Conservation (phyloP, 352 stramenopile species). For the Phytophthora lateralis region DNA sequence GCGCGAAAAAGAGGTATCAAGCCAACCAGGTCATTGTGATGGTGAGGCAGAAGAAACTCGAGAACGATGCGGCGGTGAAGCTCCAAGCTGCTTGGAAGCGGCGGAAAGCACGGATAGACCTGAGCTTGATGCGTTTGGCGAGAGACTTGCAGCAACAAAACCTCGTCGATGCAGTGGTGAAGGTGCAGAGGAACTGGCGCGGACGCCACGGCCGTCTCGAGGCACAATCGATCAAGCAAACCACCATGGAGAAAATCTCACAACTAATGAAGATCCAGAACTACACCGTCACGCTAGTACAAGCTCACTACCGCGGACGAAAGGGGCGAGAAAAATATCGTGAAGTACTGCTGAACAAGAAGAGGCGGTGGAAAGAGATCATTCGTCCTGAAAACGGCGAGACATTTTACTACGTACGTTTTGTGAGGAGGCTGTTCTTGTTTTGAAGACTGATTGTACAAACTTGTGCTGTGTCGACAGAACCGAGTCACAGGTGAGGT, state of each 20-base stretch:
- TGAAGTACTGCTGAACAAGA: constrained; percentile 60
- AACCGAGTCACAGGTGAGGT: constrained; percentile 94
- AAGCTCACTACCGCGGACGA: constrained; percentile 74
- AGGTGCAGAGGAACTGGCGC: constrained; percentile 60
- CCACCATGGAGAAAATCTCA: constrained; percentile 45
- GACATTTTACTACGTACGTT: constrained; percentile 91
- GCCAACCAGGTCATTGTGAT: constrained; percentile 48
- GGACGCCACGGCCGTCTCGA: constrained; percentile 39
- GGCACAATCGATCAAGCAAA: constrained; percentile 35
- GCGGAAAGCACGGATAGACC: constrained; percentile 47
- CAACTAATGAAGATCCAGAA: constrained; percentile 63
- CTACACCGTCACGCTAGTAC: constrained; percentile 75
- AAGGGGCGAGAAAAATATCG: constrained; percentile 68
- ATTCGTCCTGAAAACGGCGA: constrained; percentile 72
- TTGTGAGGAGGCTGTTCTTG: background rate
- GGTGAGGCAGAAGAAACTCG: constrained; percentile 33
- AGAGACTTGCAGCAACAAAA: constrained; percentile 45
- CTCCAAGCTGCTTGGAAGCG: constrained; percentile 69
- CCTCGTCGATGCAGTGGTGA: constrained; percentile 37
- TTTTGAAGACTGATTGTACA: constrained; percentile 1
- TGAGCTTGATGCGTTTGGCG: constrained; percentile 46
- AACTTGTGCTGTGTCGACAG: constrained; percentile 29
- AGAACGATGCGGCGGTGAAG: constrained; percentile 53
- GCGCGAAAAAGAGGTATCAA: constrained; percentile 46
- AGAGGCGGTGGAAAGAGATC: constrained; percentile 92